These are phyloP conservation scores for Anaeromyces robustus DNA, from an alignment of 192 early-diverging fungal genomes.

Conservation along the genomic window DNA sequence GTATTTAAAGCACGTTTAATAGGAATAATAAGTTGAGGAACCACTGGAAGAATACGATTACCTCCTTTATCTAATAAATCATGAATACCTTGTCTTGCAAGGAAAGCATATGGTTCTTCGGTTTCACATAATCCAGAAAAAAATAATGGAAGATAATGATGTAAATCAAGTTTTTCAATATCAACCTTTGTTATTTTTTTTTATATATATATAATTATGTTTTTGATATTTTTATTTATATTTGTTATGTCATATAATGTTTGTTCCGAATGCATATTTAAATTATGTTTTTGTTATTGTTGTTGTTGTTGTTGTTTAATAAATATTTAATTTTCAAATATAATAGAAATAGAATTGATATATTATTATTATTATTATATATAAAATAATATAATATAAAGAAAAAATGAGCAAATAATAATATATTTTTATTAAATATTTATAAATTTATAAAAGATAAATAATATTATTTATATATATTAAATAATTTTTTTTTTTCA, in stretches of 20 bases:
- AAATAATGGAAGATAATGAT: conserved; percentile 49
- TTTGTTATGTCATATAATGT: background rate
- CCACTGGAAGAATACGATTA: conserved; percentile 40
- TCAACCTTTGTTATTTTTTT: conserved; percentile 20
- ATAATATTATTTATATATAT: no score
- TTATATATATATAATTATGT: background rate
- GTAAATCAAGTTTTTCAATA: conserved; percentile 48
- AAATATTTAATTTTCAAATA: no score
- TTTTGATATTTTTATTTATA: background rate
- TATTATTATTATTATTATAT: no score
- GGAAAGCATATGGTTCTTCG: conserved; percentile 43
- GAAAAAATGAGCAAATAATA: no score
- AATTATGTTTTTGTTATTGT: no score
- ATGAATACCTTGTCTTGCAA: conserved; percentile 44
- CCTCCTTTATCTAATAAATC: conserved; percentile 44
- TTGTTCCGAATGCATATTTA: no score
- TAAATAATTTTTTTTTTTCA: no score
- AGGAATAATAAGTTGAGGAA: conserved; percentile 45
- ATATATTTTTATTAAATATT: no score
- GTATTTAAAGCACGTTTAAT: conserved; percentile 56
- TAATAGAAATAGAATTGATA: no score
- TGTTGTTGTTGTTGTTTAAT: no score
- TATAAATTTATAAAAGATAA: no score
- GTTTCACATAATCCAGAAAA: conserved; percentile 47
- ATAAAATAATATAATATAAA: no score